Base-by-base conservation (phyloP, 2,329 filamentous ascomycete species). In the Phaeophleospora eucalypticola region DNA sequence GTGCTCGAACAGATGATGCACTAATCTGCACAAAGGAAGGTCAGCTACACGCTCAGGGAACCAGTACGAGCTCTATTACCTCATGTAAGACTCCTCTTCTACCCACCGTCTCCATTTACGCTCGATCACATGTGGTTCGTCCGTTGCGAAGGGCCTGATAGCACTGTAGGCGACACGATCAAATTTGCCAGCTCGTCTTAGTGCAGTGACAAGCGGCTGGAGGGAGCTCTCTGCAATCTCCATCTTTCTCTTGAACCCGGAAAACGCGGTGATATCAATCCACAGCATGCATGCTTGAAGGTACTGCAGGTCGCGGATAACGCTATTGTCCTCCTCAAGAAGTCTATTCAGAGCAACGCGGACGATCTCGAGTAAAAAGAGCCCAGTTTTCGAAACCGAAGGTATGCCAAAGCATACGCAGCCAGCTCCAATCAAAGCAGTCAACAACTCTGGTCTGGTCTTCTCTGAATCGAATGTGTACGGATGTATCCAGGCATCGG, bases 341-440 rank as follows among this genome's bases (percentile, higher is more conserved):
- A 64, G 45, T 20, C 52, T 52, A 27, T 58, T 56, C 7, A 66
- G 43, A 9, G 63, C 59, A 4, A 62, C 59, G 38, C 61, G 53
- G 14, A 59, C 57, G 32, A 66, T 64, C 38, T 66, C 62, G 12
- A 64, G 58, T 1, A 65, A 48, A 2, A 61, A 51, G 2, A 65
- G 46, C 0, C 63, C 63, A 4, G 63, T 66, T 9, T 57, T 59
- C 15, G 51, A 61, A 2, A 66, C 61, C 2, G 59, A 57, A 4
- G 59, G 60, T 18, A 65, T 58, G 4, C 62, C 62, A 42, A 65
- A 63, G 41, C 62, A 66, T 2, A 65, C 56, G 34, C 62, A 66
- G 0, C 63, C 62, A 8, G 62, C 63, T 18, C 56, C 62, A 9
- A 65, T 57, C 2, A 65, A 46, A 0, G 63, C 63, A 3, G 54